phyloP scores from a whole-genome alignment of 768 basidiomycete genomes.

The Hypsizygus marmoreus region DNA sequence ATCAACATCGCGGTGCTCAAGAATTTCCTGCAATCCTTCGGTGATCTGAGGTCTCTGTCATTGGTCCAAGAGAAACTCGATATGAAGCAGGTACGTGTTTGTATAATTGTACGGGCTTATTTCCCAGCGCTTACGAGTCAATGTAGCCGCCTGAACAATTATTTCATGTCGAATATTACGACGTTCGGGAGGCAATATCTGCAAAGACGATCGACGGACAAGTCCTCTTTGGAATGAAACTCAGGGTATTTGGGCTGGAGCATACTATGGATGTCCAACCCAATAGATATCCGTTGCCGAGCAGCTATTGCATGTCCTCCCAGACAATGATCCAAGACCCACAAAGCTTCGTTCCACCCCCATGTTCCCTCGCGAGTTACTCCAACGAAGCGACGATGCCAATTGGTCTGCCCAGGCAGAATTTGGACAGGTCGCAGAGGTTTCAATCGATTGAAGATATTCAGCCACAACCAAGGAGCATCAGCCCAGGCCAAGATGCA shows the following conservation, averaged over 20 bases:
- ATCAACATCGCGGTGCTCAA: slow-evolving; percentile 30
- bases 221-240: slow-evolving; percentile 51
- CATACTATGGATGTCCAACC: slow-evolving; percentile 7
- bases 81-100: slow-evolving; percentile 24
- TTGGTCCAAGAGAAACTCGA: slow-evolving; percentile 20
- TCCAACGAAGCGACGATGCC: slow-evolving; percentile 12
- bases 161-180: slow-evolving; percentile 69
- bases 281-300: slow-evolving; percentile 4
- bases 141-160: slow-evolving; percentile 27
- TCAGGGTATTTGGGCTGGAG: slow-evolving; percentile 41
- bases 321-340: slow-evolving; percentile 1
- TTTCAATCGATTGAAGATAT: slow-evolving; percentile 26
- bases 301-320: background rate
- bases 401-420: slow-evolving; percentile 31
- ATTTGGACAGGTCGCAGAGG: slow-evolving; percentile 36
- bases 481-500: slow-evolving; percentile 28
- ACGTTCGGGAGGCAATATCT: slow-evolving; percentile 55
- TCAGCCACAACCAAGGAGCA: slow-evolving; percentile 25
- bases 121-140: background rate
- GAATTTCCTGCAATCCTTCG: slow-evolving; percentile 36
- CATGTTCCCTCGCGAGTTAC: slow-evolving; percentile 12
- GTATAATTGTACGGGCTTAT: no score
- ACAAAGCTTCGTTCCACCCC: slow-evolving; percentile 5
- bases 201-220: slow-evolving; percentile 56
- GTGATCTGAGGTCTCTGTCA: slow-evolving; percentile 32